Evolutionary conservation across 345 rosid species (phyloP), one percentile per base, ranked within the genome.

Genomic region (Capsella bursapastoris): DNA sequence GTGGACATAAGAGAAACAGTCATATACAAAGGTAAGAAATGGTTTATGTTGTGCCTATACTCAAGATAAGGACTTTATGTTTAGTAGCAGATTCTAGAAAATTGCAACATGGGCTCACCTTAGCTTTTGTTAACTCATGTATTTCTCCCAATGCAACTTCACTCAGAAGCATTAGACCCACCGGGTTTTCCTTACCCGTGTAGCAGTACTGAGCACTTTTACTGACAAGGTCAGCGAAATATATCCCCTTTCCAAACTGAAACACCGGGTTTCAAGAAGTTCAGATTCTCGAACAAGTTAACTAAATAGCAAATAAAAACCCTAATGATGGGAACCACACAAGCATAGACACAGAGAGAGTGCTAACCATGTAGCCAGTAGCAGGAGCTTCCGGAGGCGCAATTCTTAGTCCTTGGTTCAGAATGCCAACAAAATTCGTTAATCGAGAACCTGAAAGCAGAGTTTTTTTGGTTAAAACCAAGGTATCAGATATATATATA

Each of bases 331-430:
- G 52, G 29, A 32, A 28, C 49, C 38, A 56, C 70, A 56, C 34
- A 70, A 61, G 57, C 31, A 64, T 66, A 71, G 40, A 43, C 40
- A 57, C 74, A 7, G 65, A 64, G 64, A 67, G 80, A 73, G 72
- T 75, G 80, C 80, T 79, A 74, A 95, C 97, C 97, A 95, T 95
- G 84, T 95, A 95, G 62, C 99, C 97, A 68, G 97, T 95, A 47
- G 97, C 91, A 32, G 99, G 99, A 78, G 97, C 97, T 89, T 95
- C 99, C 7, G 97, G 96, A 74, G 99, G 99, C 52, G 97, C 99
- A 78, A 95, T 92, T 84, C 99, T 86, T 61, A 95, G 88, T 29
- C 97, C 99, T 85, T 92, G 97, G 83, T 86, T 90, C 70, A 95
- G 89, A 80, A 95, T 95, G 66, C 99, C 99, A 27, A 95, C 93